Conservation (phyloP, 2,329 filamentous ascomycete species). For the Fusarium cicatricum region DNA sequence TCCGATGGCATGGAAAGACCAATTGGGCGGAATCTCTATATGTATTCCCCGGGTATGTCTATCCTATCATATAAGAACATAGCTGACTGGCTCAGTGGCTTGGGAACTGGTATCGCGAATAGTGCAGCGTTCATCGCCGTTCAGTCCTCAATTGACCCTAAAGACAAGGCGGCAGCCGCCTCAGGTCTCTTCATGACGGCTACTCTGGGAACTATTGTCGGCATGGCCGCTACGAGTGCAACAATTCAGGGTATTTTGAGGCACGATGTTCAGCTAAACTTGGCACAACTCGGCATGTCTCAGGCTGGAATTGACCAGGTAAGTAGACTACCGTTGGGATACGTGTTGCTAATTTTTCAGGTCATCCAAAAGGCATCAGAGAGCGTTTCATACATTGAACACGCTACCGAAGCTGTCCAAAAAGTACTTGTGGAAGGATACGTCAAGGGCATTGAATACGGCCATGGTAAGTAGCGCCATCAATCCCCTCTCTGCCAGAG, state of each 20-base stretch:
- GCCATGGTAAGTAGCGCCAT: conserved; percentile 14
- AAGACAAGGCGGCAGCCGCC: conserved; percentile 51
- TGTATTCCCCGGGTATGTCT: conserved; percentile 57
- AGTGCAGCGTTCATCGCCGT: conserved; percentile 54
- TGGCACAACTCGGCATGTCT: conserved; percentile 21
- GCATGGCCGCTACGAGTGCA: conserved; percentile 50
- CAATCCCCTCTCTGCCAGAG: rapidly evolving
- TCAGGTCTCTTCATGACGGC: conserved; percentile 52
- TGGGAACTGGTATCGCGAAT: conserved; percentile 52
- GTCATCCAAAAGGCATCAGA: conserved; percentile 28
- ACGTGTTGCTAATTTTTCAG: conserved; percentile 3
- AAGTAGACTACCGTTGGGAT: neutral
- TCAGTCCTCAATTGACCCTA: conserved; percentile 50
- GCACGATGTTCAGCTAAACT: conserved; percentile 12
- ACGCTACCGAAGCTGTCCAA: conserved; percentile 21
- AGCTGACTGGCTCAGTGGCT: conserved; percentile 36
- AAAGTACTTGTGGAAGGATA: conserved; percentile 19
- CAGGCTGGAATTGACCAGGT: conserved; percentile 14
- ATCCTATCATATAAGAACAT: neutral
- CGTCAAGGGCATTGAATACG: conserved; percentile 30
- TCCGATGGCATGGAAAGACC: conserved; percentile 68
- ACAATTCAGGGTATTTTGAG: conserved; percentile 33
- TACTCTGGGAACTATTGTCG: conserved; percentile 50
- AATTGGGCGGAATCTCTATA: conserved; percentile 64
- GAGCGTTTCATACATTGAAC: conserved; percentile 28